phyloP scores from a whole-genome alignment of 495 filamentous ascomycete genomes.

The Tuber calosporum region DNA sequence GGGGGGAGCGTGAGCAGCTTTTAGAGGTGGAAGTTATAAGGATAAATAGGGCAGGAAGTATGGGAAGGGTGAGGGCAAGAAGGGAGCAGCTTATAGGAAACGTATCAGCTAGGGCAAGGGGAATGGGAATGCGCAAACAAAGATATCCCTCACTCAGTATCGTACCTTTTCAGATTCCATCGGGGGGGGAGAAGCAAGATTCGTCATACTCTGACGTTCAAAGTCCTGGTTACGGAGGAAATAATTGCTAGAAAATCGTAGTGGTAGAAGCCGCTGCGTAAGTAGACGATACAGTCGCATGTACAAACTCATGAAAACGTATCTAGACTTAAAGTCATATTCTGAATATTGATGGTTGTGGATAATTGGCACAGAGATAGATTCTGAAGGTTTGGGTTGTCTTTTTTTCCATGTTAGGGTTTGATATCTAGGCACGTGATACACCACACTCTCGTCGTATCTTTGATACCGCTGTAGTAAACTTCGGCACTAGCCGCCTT shows the following conservation, averaged over 20 bases:
- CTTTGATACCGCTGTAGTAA: not conserved
- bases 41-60: not conserved
- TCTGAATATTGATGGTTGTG: not conserved
- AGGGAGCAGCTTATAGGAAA: not conserved
- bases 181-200: not conserved
- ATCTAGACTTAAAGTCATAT: not conserved
- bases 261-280: not conserved
- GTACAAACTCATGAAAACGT: not conserved
- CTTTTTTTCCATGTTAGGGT: not conserved
- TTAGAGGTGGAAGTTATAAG: not conserved
- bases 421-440: not conserved
- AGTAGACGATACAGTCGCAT: not conserved
- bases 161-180: not conserved
- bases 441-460: not conserved
- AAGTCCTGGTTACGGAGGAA: not conserved
- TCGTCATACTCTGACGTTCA: slow-evolving; percentile 1
- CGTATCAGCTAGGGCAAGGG: not conserved
- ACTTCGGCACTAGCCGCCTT: not conserved
- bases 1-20: not conserved
- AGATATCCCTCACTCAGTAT: not conserved
- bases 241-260: not conserved
- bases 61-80: not conserved
- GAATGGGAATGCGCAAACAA: not conserved
- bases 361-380: not conserved
- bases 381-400: not conserved